Conservation (phyloP, 1,139 yeast genomes). For the Sugiyamaella neomexicana region DNA sequence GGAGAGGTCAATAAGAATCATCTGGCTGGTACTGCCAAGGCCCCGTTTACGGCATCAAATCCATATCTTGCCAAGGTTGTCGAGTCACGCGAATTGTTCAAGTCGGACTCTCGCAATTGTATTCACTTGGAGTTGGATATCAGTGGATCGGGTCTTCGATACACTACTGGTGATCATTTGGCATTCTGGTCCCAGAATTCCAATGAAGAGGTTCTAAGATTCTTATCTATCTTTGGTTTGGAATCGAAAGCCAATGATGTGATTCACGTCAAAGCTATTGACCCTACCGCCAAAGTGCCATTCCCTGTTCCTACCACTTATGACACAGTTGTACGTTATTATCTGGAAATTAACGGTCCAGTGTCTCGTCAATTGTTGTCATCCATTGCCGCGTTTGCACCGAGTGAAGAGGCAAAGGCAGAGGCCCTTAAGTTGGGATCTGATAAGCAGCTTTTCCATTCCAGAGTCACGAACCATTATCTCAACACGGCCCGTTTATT, state of each 20-base stretch:
- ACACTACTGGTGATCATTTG: conserved; percentile 93
- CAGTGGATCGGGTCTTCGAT: conserved; percentile 70
- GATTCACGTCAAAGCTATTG: conserved; percentile 67
- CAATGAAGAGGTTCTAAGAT: conserved; percentile 65
- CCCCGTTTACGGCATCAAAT: conserved; percentile 81
- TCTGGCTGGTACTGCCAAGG: conserved; percentile 51
- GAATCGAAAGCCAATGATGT: conserved; percentile 54
- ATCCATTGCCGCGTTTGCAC: conserved; percentile 82
- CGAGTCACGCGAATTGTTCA: conserved; percentile 67
- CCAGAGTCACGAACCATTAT: conserved; percentile 58
- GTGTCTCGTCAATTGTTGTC: conserved; percentile 85
- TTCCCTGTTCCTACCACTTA: conserved; percentile 92
- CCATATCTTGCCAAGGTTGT: conserved; percentile 79
- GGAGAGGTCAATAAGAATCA: conserved; percentile 85
- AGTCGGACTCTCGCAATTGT: conserved; percentile 67
- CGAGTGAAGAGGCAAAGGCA: conserved; percentile 58
- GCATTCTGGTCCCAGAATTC: conserved; percentile 95
- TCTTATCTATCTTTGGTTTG: conserved; percentile 65
- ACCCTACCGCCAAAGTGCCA: conserved; percentile 72
- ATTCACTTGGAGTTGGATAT: conserved; percentile 89
- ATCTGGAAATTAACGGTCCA: conserved; percentile 89
- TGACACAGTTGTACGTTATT: conserved; percentile 82
- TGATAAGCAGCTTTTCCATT: conserved; percentile 68
- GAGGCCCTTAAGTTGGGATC: conserved; percentile 57
- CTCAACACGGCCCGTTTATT: conserved; percentile 79